Base-by-base conservation (phyloP, 352 stramenopile species). In the Globisporangium takayamanum region DNA sequence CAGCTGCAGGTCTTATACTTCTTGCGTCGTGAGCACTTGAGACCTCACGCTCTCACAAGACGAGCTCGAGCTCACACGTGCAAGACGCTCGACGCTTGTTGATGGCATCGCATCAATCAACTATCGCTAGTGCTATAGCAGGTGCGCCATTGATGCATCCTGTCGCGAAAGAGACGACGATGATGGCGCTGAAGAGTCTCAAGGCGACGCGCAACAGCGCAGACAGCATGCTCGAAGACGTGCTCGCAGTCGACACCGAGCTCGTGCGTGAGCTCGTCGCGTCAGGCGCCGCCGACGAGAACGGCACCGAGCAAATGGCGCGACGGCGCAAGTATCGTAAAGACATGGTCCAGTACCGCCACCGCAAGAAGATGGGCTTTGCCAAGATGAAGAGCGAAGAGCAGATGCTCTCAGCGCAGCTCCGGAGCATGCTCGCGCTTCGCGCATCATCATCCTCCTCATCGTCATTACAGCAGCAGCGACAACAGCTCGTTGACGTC, bases 241-340 rank as follows among this genome's bases (percentile, higher is more conserved):
- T 16, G 52, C 39, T 57, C 20, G 28, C 16, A 8, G 54, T 59
- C 16, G 54, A 53, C 33, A 14, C 16, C 28, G 42, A 51, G 41
- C 53, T 59, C 28, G 53, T 59, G 53, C 53, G 53, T 36, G 28
- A n/a, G 15, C 53, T 59, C 53, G 18, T 59, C 25, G 53, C 53
- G 7, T 33, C 41, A 2, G 53, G 53, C 28, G 53, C 53, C 8
- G 53, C 53, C 41, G 53, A 59, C 20, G 42, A 14, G 7, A 52
- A 46, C 53, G 28, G 6, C 26, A 18, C 3, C 6, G 45, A 50
- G 16, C 41, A 52, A 5, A 11, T 33, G 18, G 41, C 1, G 25
- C 41, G 28, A 5, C 53, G 53, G 18, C 42, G 18, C 15, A 20
- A 10, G 12, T 42, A 59, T 20, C 44, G 28, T 10, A 44, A 53